Evolutionary conservation across 768 basidiomycete species (phyloP), one percentile per base, ranked within the genome.

Genomic region (Tephrocybe sp.): DNA sequence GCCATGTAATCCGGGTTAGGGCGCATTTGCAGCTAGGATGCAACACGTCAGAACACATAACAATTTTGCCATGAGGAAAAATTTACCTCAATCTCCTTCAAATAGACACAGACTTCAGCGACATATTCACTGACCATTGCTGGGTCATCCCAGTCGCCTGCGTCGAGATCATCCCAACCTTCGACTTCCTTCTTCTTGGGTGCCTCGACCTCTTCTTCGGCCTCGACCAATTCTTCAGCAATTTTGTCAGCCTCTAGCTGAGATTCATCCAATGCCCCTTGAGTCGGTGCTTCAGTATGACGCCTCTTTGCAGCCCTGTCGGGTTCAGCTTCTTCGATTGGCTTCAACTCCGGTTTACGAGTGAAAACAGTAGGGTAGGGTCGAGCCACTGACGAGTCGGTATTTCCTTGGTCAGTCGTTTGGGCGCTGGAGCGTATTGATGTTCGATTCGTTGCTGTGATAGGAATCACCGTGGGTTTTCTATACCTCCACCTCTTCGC

Each of bases 91-190:
- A 85, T 74, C 53, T 80, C 70, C 64, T 86, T 84, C 65, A 94
- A 80, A 72, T 95, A 95, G 46, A 83, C 71, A 65, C 93, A 92
- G 45, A 94, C 90, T 49, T 94, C 94, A 12, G 67, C 72, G 41
- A 94, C 91, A 61, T 97, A 97, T 67, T 94, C 89, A 68, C 84
- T 86, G 49, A 92, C 93, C 91, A 94, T 94, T 52, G 82, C 69
- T 22, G 94, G 93, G 61, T 97, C 92, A 51, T 91, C 89, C 45
- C 74, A 82, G 64, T 97, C 94, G 18, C 87, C 91, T 2, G 82
- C 83, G 56, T 97, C 94, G 13, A 95, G 74, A 59, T 95, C 93
- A 31, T 84, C 83, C 91, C 90, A 94, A 13, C 63, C 62, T 77
- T 72, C 61, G 71, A 57, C 54, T 74, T 75, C 48, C 71, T 75